These are phyloP conservation scores for Zygoascus flipseniorum DNA, from an alignment of 805 yeast species.

Conservation along the genomic window DNA sequence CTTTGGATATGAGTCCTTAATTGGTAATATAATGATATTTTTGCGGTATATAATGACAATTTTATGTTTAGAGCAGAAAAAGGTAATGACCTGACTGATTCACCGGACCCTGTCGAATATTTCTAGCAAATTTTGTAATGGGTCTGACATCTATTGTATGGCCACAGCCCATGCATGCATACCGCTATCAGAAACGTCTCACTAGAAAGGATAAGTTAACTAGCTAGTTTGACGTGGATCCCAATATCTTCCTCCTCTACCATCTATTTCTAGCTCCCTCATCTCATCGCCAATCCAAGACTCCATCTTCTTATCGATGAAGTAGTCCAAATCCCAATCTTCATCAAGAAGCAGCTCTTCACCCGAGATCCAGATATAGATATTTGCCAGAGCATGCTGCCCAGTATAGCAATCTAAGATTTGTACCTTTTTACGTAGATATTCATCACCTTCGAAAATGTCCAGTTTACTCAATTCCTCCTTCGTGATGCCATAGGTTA, in stretches of 20 bases:
- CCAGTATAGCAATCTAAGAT: slow-evolving; percentile 10
- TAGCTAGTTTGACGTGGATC: background rate
- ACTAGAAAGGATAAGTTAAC: no score
- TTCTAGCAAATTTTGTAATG: no score
- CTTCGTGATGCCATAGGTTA: slow-evolving; percentile 13
- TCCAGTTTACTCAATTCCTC: slow-evolving; percentile 17
- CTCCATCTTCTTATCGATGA: slow-evolving; percentile 11
- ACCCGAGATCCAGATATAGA: slow-evolving; percentile 18
- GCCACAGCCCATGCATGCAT: no score
- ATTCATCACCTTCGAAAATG: slow-evolving; percentile 23
- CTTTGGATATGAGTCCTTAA: no score
- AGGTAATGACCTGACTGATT: no score
- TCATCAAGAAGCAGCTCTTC: slow-evolving; percentile 7
- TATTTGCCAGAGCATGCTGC: slow-evolving; percentile 6
- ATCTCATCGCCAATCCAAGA: slow-evolving; percentile 19
- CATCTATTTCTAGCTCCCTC: slow-evolving; percentile 7
- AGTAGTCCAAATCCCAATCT: slow-evolving; percentile 20
- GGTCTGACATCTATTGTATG: no score
- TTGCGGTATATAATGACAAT: no score
- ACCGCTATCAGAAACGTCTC: no score
- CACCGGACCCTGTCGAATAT: no score
- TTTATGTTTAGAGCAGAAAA: no score
- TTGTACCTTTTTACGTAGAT: slow-evolving; percentile 10
- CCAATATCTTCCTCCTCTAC: slow-evolving; percentile 12
- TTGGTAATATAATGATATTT: no score